Evolutionary conservation across 2,329 filamentous ascomycete genomes (phyloP).

Genomic region (Arachnomyces sp.): DNA sequence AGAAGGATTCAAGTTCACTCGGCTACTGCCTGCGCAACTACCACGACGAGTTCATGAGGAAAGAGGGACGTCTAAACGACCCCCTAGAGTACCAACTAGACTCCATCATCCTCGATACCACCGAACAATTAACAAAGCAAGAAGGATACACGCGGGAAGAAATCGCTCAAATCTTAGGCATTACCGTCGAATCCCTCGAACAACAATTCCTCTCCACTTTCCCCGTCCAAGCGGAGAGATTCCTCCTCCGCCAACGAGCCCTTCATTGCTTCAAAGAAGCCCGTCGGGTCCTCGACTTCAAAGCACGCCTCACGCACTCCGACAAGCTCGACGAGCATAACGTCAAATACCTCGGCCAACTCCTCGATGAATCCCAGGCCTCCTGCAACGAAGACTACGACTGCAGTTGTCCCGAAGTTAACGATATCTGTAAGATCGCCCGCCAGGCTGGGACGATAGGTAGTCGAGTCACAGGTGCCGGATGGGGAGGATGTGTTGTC

Average conservation of each 20-base stretch:
- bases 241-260: constrained; percentile 80
- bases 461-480: constrained; percentile 80
- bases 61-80: constrained; percentile 40
- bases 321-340: constrained; percentile 57
- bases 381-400: constrained; percentile 84
- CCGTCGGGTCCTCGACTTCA: constrained; percentile 75
- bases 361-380: constrained; percentile 84
- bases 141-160: constrained; percentile 85
- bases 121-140: constrained; percentile 64
- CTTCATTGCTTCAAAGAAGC: constrained; percentile 89
- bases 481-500: constrained; percentile 94
- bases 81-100: constrained; percentile 61
- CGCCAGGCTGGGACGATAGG: constrained; percentile 72
- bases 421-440: constrained; percentile 76
- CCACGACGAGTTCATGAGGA: constrained; percentile 69
- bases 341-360: constrained; percentile 63
- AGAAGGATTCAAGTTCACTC: constrained; percentile 72
- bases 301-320: constrained; percentile 57
- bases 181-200: constrained; percentile 65
- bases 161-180: constrained; percentile 63
- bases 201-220: constrained; percentile 77
- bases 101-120: constrained; percentile 61
- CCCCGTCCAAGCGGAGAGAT: constrained; percentile 77
- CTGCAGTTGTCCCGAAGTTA: constrained; percentile 88
- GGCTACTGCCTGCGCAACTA: constrained; percentile 79